Evolutionary conservation across 176 grass and related monocot species (phyloP), one percentile per base, ranked within the genome.

Genomic region (Microstegium vimineum): DNA sequence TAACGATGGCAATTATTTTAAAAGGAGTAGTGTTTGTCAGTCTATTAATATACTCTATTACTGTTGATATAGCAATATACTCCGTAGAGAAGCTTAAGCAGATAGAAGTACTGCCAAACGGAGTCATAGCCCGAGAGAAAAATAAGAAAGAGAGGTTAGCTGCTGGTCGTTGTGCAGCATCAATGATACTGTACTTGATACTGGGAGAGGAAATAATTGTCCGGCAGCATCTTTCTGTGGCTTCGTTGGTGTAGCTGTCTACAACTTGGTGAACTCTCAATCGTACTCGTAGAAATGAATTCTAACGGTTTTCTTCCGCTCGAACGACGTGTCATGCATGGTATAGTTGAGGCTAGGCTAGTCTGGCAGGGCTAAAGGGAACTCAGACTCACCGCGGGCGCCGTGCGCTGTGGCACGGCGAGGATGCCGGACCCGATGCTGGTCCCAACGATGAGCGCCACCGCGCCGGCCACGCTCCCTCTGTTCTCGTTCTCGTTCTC

Each of bases 371-470:
- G 4, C 45, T 47, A 17, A 40, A n/a, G n/a, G 36, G 42, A 56
- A 4, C 13, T 11, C 52, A 2, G 8, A 73, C 83, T 91, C 78
- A 94, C 94, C n/a, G 94, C 89, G 16, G 87, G 89, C 62, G 89
- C 92, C 31, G 91, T 94, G 37, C 84, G 71, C 76, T 88, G 81
- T 17, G 94, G 91, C 76, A 97, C 87, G 62, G 94, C 94, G 74
- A 97, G 94, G 84, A 97, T 97, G 75, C 94, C 91, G n/a, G 94
- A 97, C 38, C 94, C 94, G 52, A 97, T 97, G 81, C 89, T 97
- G 32, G 94, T 97, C 28, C 94, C 94, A 22, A 97, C 70, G 36
- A 94, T 94, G n/a, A 94, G 86, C 51, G 91, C 92, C 0, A 86
- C 87, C 22, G 91, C 91, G 18, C 94, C 94, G 16, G 77, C 78